These are phyloP conservation scores for Candida montana DNA, from an alignment of 805 yeast species.

Conservation along the genomic window DNA sequence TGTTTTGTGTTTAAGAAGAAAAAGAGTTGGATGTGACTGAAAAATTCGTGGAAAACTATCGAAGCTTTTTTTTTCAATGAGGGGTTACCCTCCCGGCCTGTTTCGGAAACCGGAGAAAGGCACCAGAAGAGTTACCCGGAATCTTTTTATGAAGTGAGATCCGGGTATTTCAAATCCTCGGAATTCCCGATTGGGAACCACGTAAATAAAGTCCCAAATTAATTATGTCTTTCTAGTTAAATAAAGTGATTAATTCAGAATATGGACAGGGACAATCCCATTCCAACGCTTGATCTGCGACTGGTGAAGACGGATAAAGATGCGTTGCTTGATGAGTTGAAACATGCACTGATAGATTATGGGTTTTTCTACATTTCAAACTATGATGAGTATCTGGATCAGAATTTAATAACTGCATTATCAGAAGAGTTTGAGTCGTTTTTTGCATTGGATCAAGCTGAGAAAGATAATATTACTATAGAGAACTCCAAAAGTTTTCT, in stretches of 20 bases:
- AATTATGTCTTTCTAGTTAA: neutral
- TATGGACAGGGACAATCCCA: conserved; percentile 2
- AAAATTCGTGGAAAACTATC: conserved; percentile 3
- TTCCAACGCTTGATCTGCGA: conserved; percentile 17
- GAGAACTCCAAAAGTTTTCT: conserved; percentile 39
- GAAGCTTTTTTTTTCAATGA: conserved; percentile 1
- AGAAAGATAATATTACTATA: conserved; percentile 33
- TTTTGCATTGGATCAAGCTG: conserved; percentile 31
- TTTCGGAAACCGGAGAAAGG: conserved; percentile 3
- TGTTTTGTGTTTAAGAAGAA: conserved; percentile 1
- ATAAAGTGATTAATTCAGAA: neutral
- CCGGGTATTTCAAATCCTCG: neutral
- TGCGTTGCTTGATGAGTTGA: conserved; percentile 18
- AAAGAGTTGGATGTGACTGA: neutral
- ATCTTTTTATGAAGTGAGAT: no score
- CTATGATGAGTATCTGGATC: conserved; percentile 24
- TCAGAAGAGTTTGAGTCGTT: conserved; percentile 27
- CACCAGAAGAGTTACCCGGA: no score
- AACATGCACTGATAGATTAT: conserved; percentile 34
- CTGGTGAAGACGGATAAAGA: conserved; percentile 6
- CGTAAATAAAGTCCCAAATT: neutral
- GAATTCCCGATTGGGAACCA: neutral
- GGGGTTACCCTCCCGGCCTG: conserved; percentile 1
- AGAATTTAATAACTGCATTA: conserved; percentile 27
- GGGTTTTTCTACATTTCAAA: conserved; percentile 35